Conservation (phyloP, 805 yeast genomes). For the Candida montana region DNA sequence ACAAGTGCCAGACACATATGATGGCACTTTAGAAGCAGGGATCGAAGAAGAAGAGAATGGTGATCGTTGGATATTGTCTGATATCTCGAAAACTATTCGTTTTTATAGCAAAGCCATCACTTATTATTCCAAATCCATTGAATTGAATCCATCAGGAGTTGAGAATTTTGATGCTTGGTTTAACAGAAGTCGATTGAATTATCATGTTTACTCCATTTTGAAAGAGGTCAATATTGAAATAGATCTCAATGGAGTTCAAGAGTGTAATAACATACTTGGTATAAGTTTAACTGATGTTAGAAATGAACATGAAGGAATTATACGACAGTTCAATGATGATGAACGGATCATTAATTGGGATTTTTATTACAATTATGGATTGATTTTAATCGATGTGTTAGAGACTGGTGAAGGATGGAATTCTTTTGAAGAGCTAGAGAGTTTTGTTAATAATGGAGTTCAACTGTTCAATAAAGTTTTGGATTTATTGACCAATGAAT, state of each 20-base stretch:
- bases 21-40: slow-evolving; percentile 52
- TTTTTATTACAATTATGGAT: slow-evolving; percentile 21
- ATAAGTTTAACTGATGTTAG: slow-evolving; percentile 10
- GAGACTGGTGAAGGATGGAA: slow-evolving; percentile 4
- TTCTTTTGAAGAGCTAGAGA: slow-evolving; percentile 12
- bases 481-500: slow-evolving; percentile 17
- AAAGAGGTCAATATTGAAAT: slow-evolving; percentile 36
- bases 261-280: slow-evolving; percentile 6
- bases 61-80: slow-evolving; percentile 67
- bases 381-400: slow-evolving; percentile 17
- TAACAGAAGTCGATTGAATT: slow-evolving; percentile 53
- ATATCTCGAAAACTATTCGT: slow-evolving; percentile 55
- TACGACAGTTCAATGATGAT: slow-evolving; percentile 13
- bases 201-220: slow-evolving; percentile 50
- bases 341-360: slow-evolving; percentile 23
- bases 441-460: slow-evolving; percentile 6
- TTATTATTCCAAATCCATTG: slow-evolving; percentile 34
- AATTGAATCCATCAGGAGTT: slow-evolving; percentile 1
- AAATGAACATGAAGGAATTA: slow-evolving; percentile 12
- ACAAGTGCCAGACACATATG: slow-evolving; percentile 29
- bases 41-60: slow-evolving; percentile 67
- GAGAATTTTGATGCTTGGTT: slow-evolving; percentile 44
- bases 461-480: slow-evolving; percentile 8
- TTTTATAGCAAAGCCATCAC: slow-evolving; percentile 56
- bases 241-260: slow-evolving; percentile 28